Percentiles rank a stretch among this genome's conserved stretches.
Conservation (phyloP, 805 yeast species). For the Isabelozyma rhagii region DNA sequence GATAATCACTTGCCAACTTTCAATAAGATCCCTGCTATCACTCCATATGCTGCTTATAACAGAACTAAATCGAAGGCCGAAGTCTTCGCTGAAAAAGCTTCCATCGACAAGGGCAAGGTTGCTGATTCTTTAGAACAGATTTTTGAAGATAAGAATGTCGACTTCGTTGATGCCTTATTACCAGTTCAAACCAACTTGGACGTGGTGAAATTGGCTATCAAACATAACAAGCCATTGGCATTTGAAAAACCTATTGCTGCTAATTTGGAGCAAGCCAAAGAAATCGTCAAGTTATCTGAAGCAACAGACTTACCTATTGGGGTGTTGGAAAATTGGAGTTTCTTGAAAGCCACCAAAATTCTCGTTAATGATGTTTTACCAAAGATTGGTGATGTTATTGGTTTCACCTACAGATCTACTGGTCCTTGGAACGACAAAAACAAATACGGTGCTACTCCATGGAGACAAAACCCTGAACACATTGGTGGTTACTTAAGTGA, state of each 20-base stretch:
- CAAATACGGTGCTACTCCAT: constrained; percentile 65
- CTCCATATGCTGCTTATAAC: constrained; percentile 72
- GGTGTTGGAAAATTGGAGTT: constrained; percentile 86
- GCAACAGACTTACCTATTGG: constrained; percentile 64
- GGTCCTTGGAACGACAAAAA: constrained; percentile 64
- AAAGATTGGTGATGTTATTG: constrained; percentile 68
- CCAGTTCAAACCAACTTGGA: constrained; percentile 82
- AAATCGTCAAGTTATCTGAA: constrained; percentile 67
- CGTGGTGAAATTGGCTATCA: constrained; percentile 66
- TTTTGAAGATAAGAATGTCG: constrained; percentile 63
- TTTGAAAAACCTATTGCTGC: constrained; percentile 95
- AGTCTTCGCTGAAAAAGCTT: constrained; percentile 65
- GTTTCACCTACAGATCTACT: constrained; percentile 70
- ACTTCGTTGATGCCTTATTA: constrained; percentile 77
- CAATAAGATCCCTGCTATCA: constrained; percentile 48
- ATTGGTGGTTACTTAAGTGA: constrained; percentile 91
- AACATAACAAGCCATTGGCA: constrained; percentile 71
- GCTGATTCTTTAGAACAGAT: constrained; percentile 63
- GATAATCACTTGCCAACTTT: constrained; percentile 79
- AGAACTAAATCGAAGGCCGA: constrained; percentile 84
- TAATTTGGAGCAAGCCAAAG: constrained; percentile 71
- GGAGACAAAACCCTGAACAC: constrained; percentile 91
- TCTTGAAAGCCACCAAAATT: constrained; percentile 53
- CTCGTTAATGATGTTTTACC: constrained; percentile 55
- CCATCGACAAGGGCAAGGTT: constrained; percentile 47